Evolutionary conservation across 306 rosid genomes (phyloP).

Genomic region (Quercus parvula): DNA sequence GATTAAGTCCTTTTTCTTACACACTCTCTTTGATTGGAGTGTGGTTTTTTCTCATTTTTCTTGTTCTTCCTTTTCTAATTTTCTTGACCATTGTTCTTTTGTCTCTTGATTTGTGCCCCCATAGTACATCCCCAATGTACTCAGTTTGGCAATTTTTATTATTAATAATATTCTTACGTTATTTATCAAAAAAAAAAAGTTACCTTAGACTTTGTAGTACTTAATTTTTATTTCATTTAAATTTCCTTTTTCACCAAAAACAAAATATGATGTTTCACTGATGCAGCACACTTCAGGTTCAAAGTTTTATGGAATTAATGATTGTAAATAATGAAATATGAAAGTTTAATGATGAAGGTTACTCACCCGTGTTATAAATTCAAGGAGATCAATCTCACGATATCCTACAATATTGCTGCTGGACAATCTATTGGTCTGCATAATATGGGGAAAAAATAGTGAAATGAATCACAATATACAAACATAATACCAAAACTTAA

Average conservation of each 20-base stretch:
- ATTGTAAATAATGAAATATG: background rate
- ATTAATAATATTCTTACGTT: too few relatives aligned
- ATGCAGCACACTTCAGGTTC: background rate
- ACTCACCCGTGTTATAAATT: conserved; percentile 70
- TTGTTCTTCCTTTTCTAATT: too few relatives aligned
- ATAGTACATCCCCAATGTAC: too few relatives aligned
- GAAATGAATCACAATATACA: conserved; percentile 8
- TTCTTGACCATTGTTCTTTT: too few relatives aligned
- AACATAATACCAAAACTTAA: background rate
- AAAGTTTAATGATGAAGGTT: conserved; percentile 10
- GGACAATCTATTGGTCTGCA: conserved; percentile 84
- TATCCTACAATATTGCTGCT: conserved; percentile 80
- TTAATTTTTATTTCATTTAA: too few relatives aligned
- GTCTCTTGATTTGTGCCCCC: too few relatives aligned
- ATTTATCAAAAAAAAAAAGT: too few relatives aligned
- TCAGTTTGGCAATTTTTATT: too few relatives aligned
- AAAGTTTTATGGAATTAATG: background rate
- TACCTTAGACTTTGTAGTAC: too few relatives aligned
- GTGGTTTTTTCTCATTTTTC: too few relatives aligned
- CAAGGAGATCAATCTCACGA: conserved; percentile 87
- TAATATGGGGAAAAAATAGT: conserved; percentile 18
- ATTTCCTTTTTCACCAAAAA: background rate
- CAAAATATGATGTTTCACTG: background rate
- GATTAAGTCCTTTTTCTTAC: too few relatives aligned
- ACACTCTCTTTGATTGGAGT: too few relatives aligned